Evolutionary conservation across 2,329 filamentous ascomycete species (phyloP), one percentile per base, ranked within the genome.

Genomic region (Penicillium decumbens): DNA sequence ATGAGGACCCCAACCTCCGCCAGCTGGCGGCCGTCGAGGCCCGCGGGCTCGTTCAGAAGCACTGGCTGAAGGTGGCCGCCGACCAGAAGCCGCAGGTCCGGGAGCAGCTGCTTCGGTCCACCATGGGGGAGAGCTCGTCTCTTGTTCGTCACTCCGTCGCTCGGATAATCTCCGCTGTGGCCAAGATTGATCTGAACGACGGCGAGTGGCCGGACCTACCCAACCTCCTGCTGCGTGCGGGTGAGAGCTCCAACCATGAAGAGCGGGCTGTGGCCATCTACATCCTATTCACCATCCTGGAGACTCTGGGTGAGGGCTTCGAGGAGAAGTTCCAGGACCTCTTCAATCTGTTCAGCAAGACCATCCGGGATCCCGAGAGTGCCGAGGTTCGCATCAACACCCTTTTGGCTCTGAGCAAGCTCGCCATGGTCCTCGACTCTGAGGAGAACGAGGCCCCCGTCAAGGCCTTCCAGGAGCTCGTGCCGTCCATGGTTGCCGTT

Each of bases 311-410:
- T 18, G 85, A 90, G 59, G 81, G 85, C 60, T 95, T 96, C 72
- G 82, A 83, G 62, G 87, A 91, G 64, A 88, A 93, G 72, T 82
- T 89, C 62, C 73, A 79, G 51, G 84, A 88, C 66, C 82, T 97
- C 52, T 89, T 97, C 64, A 79, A 81, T 63, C 79, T 97, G 24
- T 95, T 97, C 75, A 78, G 79, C 71, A 85, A 85, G 70, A 95
- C 91, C 41, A 93, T 98, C 64, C 84, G 87, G 64, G 93, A 97
- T 66, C 84, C 88, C 1, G 85, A 95, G 72, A 96, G 90, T 70
- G 82, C 87, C 54, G 89, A 96, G 69, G 93, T 98, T 49, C 86
- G 91, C 63, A 84, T 95, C 75, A 97, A 96, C 78, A 95, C 93
- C 28, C 85, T 96, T 73, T 82, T 95, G 65, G 90, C 89, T 53